phyloP scores from a whole-genome alignment of 441 rosid genomes.

The Croton laevigatus region DNA sequence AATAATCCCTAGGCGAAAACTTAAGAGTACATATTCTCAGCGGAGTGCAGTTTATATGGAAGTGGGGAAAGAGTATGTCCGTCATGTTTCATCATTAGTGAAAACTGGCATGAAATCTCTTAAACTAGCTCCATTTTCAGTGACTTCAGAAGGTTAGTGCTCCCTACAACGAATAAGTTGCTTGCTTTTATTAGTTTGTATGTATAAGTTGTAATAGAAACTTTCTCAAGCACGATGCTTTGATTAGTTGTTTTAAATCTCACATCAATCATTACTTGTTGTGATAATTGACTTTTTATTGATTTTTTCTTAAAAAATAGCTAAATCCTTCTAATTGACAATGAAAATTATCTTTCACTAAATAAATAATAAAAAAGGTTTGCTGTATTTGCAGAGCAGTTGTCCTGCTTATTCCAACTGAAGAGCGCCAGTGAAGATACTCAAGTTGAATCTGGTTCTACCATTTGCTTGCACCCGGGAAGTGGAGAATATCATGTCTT shows the following conservation, averaged over 20 bases:
- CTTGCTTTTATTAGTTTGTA: background rate
- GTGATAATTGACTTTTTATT: background rate
- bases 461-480: constrained; percentile 76
- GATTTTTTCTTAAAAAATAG: no score
- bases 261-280: background rate
- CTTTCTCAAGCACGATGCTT: background rate
- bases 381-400: constrained; percentile 45
- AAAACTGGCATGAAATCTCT: constrained; percentile 80
- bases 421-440: constrained; percentile 69
- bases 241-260: background rate
- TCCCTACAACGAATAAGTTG: background rate
- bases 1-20: constrained; percentile 68
- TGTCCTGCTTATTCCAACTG: constrained; percentile 75
- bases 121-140: constrained; percentile 58
- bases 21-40: constrained; percentile 67
- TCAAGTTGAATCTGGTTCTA: constrained; percentile 51
- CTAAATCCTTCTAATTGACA: background rate
- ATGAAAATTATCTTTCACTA: background rate
- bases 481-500: constrained; percentile 87
- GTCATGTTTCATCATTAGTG: constrained; percentile 77
- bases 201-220: background rate
- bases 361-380: no score
- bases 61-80: constrained; percentile 74
- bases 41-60: constrained; percentile 69
- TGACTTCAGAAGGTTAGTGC: constrained; percentile 69